Conservation (phyloP, 164 flowering plant species). For the Nelumbo lutea region DNA sequence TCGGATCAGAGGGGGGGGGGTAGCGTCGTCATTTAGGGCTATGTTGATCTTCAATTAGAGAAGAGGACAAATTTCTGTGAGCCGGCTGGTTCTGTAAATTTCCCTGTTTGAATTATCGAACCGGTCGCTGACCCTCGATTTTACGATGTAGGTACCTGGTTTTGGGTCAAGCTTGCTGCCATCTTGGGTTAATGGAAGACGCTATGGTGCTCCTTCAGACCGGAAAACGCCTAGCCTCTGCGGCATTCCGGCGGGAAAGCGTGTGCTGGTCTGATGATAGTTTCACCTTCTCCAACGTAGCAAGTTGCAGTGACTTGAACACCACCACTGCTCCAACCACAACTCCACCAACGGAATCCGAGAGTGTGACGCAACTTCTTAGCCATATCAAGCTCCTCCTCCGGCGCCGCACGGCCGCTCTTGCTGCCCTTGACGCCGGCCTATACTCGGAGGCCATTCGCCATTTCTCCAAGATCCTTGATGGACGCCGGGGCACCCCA, state of each 20-base stretch:
- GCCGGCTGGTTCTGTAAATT: not conserved
- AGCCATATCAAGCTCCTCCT: constrained; percentile 80
- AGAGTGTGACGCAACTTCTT: constrained; percentile 55
- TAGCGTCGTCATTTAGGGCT: no score
- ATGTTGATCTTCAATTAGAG: no score
- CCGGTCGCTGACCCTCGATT: not conserved
- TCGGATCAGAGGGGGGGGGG: no score
- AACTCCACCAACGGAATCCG: constrained; percentile 47
- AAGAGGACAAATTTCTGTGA: no score
- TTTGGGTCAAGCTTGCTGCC: constrained; percentile 89
- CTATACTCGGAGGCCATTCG: constrained; percentile 84
- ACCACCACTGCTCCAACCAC: constrained; percentile 14
- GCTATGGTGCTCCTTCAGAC: constrained; percentile 93
- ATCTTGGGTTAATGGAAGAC: constrained; percentile 91
- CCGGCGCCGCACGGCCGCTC: constrained; percentile 80
- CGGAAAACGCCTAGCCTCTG: constrained; percentile 79
- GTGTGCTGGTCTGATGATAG: constrained; percentile 77
- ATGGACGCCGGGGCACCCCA: constrained; percentile 76
- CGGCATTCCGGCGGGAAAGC: constrained; percentile 78
- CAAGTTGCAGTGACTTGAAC: constrained; percentile 17
- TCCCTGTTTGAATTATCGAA: not conserved
- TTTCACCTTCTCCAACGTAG: constrained; percentile 42
- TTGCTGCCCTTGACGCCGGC: constrained; percentile 93
- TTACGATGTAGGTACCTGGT: constrained; percentile 59
- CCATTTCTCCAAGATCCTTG: constrained; percentile 87